phyloP scores from a whole-genome alignment of 345 rosid species.

The Arabis alpina region DNA sequence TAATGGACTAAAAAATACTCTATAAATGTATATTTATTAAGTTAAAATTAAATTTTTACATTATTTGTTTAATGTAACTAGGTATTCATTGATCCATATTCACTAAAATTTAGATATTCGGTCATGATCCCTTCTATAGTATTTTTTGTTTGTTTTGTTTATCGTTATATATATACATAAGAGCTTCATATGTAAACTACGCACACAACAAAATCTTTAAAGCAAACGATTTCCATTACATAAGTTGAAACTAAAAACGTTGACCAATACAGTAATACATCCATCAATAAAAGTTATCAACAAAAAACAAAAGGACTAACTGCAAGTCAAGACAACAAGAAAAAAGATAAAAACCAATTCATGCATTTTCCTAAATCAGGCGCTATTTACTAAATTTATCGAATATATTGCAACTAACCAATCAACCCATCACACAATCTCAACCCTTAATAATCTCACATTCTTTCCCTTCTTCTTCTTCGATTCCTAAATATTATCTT shows the following conservation, averaged over 20 bases:
- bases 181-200: too few relatives aligned
- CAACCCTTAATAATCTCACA: conserved; percentile 32
- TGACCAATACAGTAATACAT: not conserved
- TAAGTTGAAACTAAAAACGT: not conserved
- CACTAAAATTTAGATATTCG: too few relatives aligned
- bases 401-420: conserved; percentile 32
- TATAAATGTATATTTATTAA: too few relatives aligned
- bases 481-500: conserved; percentile 21
- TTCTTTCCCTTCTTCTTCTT: conserved; percentile 23
- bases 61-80: too few relatives aligned
- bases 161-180: too few relatives aligned
- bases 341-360: conserved; percentile 35
- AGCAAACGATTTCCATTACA: not conserved
- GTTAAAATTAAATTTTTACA: too few relatives aligned
- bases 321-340: conserved; percentile 32
- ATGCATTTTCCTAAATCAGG: conserved; percentile 32
- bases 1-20: too few relatives aligned
- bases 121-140: too few relatives aligned
- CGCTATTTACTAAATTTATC: conserved; percentile 34
- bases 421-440: conserved; percentile 31
- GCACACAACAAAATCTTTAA: not conserved
- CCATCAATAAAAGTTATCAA: conserved; percentile 11
- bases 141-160: too few relatives aligned
- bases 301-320: conserved; percentile 15
- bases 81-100: too few relatives aligned